Evolutionary conservation across 2,329 filamentous ascomycete species (phyloP), one percentile per base, ranked within the genome.

Genomic region (Madurella fahalii): DNA sequence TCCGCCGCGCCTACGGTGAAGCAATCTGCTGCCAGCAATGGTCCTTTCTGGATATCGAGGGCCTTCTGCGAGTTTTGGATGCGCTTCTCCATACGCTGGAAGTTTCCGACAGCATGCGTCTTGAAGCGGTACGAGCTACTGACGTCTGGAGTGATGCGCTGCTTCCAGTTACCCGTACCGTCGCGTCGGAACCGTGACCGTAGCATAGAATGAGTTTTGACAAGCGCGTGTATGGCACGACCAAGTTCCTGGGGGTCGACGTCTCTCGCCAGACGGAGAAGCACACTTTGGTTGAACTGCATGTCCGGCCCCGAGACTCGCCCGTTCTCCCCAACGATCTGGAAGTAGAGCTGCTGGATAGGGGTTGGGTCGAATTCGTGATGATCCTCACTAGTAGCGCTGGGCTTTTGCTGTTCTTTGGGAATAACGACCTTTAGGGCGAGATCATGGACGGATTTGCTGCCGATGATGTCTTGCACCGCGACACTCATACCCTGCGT

Each of bases 251-350:
- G 20, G 1, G 37, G 8, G 1, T 48, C 41, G 0, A 69, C 16
- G 2, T 59, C 43, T 25, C 61, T 64, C 8, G 66, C 63, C 4
- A 76, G 43, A 0, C 64, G 65, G 4, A 77, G 58, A 0, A 74
- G 67, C 32, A 74, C 72, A 2, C 71, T 76, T 50, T 78, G 75
- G 53, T 77, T 76, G 64, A 75, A 75, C 15, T 72, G 72, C 16
- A 15, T 46, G 25, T 51, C 16, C 58, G 3, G 43, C 16, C 9
- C 39, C n/a, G n/a, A 32, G 47, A 39, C 68, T 50, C 53, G 12
- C 9, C 16, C 15, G 12, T 40, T 15, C 12, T 42, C 13, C 16
- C 41, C 42, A 18, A 57, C 51, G 12, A 74, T 40, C 50, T 70
- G 56, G 46, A 77, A 74, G 56, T 74, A 76, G 39, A 77, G 63